Base-by-base conservation (phyloP, 2,329 filamentous ascomycete genomes). In the Colletotrichum coccodes region DNA sequence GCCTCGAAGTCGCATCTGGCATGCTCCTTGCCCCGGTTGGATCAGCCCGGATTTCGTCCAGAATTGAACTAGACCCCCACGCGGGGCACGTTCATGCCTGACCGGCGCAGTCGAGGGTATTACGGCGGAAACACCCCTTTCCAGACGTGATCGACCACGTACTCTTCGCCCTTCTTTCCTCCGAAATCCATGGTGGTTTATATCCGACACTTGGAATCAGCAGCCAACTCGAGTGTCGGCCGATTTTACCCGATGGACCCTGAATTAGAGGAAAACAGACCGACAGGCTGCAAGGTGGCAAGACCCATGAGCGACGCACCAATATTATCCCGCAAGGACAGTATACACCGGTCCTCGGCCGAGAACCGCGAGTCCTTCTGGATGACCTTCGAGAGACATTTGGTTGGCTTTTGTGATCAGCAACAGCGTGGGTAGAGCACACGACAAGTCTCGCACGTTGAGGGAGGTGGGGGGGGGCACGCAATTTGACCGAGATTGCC, bases 401-500 rank as follows among this genome's bases (percentile, higher is more conserved):
- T 70, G 67, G 63, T 67, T 70, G 67, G 63, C 50, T 60, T 65
- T 54, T 44, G 16, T 18, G 46, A 68, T 60, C 54, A 68, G 65
- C 65, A 36, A 21, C 47, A 16, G 32, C 16, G 34, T 44, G 32
- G 44, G 23, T 56, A 34, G 28, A 44, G 44, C 42, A 64, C 52
- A 68, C 64, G 47, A 69, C 66, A 60, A 60, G 62, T 60, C 54
- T 49, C 54, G 61, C 54, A 65, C 47, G 47, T 36, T 53, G 53
- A 58, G 21, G 47, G 46, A 26, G 34, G 57, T 65, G 30, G 61
- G 62, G 63, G 49, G 60, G 67, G 67, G 57, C 42, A 54, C 53
- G 57, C 57, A 62, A 70, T 68, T 70, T 70, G 63, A 63, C 67
- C 67, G 67, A 70, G 67, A 70, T 70, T 70, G 67, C 63, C 63